These are phyloP conservation scores for Aureobasidium sp. DNA, from an alignment of 2,329 filamentous ascomycete species.

Conservation along the genomic window DNA sequence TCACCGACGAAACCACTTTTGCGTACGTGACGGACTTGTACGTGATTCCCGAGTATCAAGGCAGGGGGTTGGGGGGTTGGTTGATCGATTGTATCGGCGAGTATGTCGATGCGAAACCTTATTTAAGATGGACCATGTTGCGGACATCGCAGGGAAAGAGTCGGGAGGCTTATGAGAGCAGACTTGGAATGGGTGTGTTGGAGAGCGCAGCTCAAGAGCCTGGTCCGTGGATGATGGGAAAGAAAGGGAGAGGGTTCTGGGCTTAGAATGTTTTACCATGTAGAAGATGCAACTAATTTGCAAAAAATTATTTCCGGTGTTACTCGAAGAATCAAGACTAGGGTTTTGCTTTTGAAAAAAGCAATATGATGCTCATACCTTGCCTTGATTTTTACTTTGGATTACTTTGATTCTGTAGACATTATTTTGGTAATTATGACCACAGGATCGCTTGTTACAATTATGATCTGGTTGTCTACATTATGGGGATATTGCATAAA, in stretches of 20 bases:
- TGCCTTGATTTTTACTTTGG: too few relatives aligned
- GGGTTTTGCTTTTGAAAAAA: too few relatives aligned
- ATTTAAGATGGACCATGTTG: slow-evolving; percentile 28
- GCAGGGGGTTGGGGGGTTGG: background rate
- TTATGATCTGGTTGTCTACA: too few relatives aligned
- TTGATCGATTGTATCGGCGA: slow-evolving; percentile 28
- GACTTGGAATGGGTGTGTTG: background rate
- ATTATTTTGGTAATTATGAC: too few relatives aligned
- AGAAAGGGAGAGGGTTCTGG: background rate
- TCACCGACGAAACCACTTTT: background rate
- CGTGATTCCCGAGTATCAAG: slow-evolving; percentile 17
- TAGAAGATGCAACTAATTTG: too few relatives aligned
- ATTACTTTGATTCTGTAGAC: too few relatives aligned
- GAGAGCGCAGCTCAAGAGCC: background rate
- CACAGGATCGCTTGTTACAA: too few relatives aligned
- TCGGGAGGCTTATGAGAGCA: background rate
- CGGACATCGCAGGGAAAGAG: background rate
- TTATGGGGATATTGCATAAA: too few relatives aligned
- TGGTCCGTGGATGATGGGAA: background rate
- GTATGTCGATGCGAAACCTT: background rate
- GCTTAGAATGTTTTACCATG: too few relatives aligned
- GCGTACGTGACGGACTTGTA: slow-evolving; percentile 23
- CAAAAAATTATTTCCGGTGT: too few relatives aligned
- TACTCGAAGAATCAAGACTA: too few relatives aligned
- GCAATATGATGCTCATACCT: too few relatives aligned